Base-by-base conservation (phyloP, 176 grass and related monocot genomes). In the Avena insularis region DNA sequence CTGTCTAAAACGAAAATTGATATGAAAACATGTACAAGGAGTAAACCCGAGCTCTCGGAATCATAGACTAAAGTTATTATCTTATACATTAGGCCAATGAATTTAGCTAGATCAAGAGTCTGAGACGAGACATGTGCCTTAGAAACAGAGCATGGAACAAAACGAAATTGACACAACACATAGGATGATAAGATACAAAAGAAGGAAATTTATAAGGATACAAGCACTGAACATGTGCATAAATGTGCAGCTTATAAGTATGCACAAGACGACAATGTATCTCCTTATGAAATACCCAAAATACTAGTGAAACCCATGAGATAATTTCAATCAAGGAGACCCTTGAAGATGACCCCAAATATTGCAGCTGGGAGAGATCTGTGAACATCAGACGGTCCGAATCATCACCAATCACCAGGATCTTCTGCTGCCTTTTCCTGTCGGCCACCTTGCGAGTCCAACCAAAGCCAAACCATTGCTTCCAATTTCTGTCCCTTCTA, bases 291-390 rank as follows among this genome's bases (percentile, higher is more conserved):
- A 78, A 85, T 53, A 91, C 4, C 82, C 80, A 61, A 14, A 12
- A 81, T 78, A 82, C 12, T 56, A 88, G 69, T 53, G 71, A 61
- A 77, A 90, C 66, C 3, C 50, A 50, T 64, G 35, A 86, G 82
- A 58, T 31, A 66, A 63, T 43, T 77, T 94, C 67, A 88, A 62
- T 59, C 51, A 62, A 87, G 23, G 60, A 87, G 81, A 72, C 53
- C 72, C 71, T 64, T 70, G 43, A 53, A 48, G 48, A 64, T 19
- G 56, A 36, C 80, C 85, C 51, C 71, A 86, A 79, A 93, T 68
- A 79, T 84, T 67, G 79, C 94, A 99, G 25, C 69, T 74, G 17
- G 94, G 94, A 2, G 87, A 86, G 35, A 94, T 49, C 71, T 82
- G 91, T 58, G 48, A 43, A 84, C 13, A 87, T 90, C 75, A 90